These are phyloP conservation scores for Suhomyces canberraensis DNA, from an alignment of 805 yeast species.

Conservation along the genomic window DNA sequence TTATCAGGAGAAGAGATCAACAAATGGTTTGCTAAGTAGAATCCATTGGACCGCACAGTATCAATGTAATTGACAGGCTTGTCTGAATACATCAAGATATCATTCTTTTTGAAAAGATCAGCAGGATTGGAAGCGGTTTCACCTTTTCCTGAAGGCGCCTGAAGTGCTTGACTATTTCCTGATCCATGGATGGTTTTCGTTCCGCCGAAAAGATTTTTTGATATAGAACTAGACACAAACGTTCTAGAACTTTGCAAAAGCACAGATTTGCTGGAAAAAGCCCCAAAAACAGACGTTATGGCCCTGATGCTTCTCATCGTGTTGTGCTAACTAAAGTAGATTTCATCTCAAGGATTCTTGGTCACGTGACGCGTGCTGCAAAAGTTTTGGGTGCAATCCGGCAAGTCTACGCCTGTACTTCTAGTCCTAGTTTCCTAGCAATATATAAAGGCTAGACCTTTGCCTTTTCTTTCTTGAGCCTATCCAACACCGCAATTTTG, in stretches of 20 bases:
- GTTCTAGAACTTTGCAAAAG: no score
- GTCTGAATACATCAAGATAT: constrained; percentile 38
- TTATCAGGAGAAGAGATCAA: constrained; percentile 44
- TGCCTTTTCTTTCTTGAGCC: constrained; percentile 16
- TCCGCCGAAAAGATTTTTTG: constrained; percentile 28
- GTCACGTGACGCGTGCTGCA: no score
- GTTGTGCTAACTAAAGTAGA: no score
- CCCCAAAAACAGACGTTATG: no score
- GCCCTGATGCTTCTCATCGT: no score
- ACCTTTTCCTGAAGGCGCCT: constrained; percentile 36
- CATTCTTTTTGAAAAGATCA: constrained; percentile 42
- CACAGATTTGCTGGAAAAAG: no score
- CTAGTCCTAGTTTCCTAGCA: no score
- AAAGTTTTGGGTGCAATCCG: no score
- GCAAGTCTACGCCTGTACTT: no score
- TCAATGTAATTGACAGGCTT: constrained; percentile 45
- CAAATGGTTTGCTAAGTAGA: constrained; percentile 53
- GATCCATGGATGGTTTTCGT: constrained; percentile 15
- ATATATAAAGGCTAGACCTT: no score
- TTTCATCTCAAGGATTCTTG: no score
- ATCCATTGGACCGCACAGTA: constrained; percentile 50
- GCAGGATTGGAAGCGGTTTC: constrained; percentile 42
- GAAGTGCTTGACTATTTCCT: constrained; percentile 4
- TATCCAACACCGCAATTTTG: constrained; percentile 22
- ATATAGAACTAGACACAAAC: no score